A percentile compares a stretch with the other conserved stretches of the same genome.
These are phyloP conservation scores for Prosopis cineraria DNA, from an alignment of 306 rosid species.

Conservation along the genomic window DNA sequence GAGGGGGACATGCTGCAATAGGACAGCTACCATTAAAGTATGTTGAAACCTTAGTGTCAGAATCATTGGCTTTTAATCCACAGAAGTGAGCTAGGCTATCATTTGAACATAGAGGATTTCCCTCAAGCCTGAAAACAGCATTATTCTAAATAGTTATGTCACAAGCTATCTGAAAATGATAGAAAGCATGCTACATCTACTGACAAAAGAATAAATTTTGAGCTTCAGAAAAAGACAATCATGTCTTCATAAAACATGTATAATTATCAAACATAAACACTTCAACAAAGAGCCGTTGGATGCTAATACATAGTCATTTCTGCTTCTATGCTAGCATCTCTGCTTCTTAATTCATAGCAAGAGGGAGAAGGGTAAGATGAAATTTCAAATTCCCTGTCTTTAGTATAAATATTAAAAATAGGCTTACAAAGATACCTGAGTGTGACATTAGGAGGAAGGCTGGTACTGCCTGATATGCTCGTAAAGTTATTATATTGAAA, in stretches of 20 bases:
- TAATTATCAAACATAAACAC: not conserved
- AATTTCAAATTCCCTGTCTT: too few relatives aligned
- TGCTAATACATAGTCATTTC: too few relatives aligned
- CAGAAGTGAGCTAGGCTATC: constrained; percentile 48
- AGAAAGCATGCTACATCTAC: not conserved
- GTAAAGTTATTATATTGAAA: constrained; percentile 66
- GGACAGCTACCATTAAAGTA: constrained; percentile 44
- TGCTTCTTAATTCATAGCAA: too few relatives aligned
- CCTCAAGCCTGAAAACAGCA: constrained; percentile 69
- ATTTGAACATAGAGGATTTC: constrained; percentile 78
- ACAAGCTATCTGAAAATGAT: constrained; percentile 11
- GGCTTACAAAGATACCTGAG: constrained; percentile 60
- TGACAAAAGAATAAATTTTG: not conserved
- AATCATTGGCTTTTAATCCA: constrained; percentile 40
- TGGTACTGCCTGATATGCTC: constrained; percentile 52
- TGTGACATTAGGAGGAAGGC: constrained; percentile 68
- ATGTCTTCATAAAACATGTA: not conserved
- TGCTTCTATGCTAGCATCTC: too few relatives aligned
- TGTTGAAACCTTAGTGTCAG: constrained; percentile 18
- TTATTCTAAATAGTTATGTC: constrained; percentile 4
- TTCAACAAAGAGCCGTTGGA: not conserved
- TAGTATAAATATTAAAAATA: too few relatives aligned
- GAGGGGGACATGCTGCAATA: constrained; percentile 55
- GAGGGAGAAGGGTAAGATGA: too few relatives aligned
- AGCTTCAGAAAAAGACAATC: not conserved